Evolutionary conservation across 768 basidiomycete species (phyloP).

Genomic region (Podaxis rugospora): DNA sequence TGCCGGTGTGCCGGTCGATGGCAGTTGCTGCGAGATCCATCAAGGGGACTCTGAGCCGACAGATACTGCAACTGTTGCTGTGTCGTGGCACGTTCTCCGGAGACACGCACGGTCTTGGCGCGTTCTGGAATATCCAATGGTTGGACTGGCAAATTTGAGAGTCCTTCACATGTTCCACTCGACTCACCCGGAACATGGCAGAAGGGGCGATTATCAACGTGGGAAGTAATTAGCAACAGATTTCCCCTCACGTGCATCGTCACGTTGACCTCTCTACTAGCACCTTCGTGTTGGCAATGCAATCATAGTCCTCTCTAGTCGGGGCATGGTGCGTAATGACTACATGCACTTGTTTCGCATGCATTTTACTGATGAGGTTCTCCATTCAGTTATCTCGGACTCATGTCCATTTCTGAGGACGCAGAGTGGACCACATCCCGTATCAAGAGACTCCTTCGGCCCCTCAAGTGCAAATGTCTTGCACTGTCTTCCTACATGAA

Average conservation of each 20-base stretch:
- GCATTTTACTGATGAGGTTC: background rate
- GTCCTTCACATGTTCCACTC: too few species aligned
- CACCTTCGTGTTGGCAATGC: background rate
- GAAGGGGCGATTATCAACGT: background rate
- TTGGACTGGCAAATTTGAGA: background rate
- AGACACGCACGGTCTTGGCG: background rate
- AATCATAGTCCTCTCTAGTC: background rate
- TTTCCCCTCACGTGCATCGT: background rate
- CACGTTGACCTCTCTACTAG: background rate
- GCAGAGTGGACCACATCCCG: conserved; percentile 9
- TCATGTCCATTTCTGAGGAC: background rate
- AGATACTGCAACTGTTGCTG: background rate
- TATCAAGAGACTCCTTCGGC: conserved; percentile 43
- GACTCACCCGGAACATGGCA: too few species aligned
- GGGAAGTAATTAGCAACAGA: background rate
- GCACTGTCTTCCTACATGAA: conserved; percentile 25
- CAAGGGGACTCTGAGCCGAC: background rate
- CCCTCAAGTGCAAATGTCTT: conserved; percentile 43
- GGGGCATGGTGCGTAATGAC: background rate
- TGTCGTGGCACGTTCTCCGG: background rate
- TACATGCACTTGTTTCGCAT: background rate
- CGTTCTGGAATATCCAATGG: background rate
- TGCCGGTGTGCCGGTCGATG: background rate
- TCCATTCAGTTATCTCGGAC: background rate
- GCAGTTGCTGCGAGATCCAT: conserved; percentile 2